Percentiles rank a stretch among this genome's conserved stretches.
These are phyloP conservation scores for Dittrichia graveolens DNA, from an alignment of 129 eudicot species.

Conservation along the genomic window DNA sequence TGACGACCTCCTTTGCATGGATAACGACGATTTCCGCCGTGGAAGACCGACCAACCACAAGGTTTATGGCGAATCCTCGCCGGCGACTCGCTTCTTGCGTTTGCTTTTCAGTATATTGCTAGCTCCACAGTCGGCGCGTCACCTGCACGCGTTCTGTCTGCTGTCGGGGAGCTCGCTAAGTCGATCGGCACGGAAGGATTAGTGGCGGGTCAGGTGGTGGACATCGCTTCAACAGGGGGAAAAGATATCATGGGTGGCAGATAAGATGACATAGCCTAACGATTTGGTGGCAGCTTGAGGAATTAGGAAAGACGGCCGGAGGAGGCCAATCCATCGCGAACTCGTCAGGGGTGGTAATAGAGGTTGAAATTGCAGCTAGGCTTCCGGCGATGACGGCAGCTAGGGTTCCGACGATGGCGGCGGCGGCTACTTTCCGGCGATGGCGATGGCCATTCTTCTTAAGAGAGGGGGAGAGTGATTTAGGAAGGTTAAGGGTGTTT, in stretches of 20 bases:
- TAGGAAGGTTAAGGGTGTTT: too few species aligned
- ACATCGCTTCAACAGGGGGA: constrained; percentile 49
- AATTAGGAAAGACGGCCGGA: constrained; percentile 83
- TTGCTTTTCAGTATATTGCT: constrained; percentile 55
- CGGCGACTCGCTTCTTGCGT: constrained; percentile 67
- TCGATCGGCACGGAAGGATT: constrained; percentile 69
- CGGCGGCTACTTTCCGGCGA: too few species aligned
- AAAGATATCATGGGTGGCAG: constrained; percentile 69
- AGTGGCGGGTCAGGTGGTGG: constrained; percentile 83
- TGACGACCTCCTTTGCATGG: constrained; percentile 83
- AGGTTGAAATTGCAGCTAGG: too few species aligned
- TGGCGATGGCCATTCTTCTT: too few species aligned
- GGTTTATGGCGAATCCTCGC: constrained; percentile 71
- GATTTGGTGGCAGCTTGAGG: too few species aligned
- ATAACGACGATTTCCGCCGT: constrained; percentile 70
- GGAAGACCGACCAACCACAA: constrained; percentile 75
- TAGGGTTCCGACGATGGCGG: too few species aligned
- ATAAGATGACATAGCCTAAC: too few species aligned
- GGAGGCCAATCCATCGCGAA: too few species aligned
- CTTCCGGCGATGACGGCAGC: too few species aligned
- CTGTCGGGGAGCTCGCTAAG: constrained; percentile 62
- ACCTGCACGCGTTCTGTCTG: constrained; percentile 45
- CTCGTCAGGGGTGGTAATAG: too few species aligned
- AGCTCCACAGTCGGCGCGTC: constrained; percentile 47
- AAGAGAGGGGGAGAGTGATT: too few species aligned